Base-by-base conservation (phyloP, 2,329 filamentous ascomycete genomes). In the Graphium sp. region DNA sequence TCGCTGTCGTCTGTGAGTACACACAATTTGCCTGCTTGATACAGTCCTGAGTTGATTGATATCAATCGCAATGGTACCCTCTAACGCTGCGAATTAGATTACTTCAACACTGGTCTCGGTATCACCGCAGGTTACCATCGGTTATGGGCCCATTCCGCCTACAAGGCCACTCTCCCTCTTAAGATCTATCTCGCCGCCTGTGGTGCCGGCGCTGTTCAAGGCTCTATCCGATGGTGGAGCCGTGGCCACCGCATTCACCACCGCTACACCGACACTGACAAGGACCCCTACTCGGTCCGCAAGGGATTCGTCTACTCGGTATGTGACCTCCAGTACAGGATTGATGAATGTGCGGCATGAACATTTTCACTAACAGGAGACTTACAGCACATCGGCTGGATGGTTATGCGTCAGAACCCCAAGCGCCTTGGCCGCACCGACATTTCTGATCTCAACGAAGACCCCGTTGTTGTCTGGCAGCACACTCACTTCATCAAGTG, bases 401-500 rank as follows among this genome's bases (percentile, higher is more conserved):
- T 91, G 80, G 56, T 91, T 45, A 74, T 91, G 66, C 87, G 87
- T 66, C 82, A 91, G 60, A 87, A 91, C 60, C 80, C 81, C 39
- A 87, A 87, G 66, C 68, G 77, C 37, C 81, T 83, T 44, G 83
- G 83, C 45, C 79, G 82, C 36, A 85, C 80, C 52, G 82, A 91
- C 43, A 89, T 91, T 45, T 76, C 77, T 43, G 83, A 91, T 45
- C 60, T 91, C 41, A 89, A 89, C 58, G 79, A 87, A 50, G 81
- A 89, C 46, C 62, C 76, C 28, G 69, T 91, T 34, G 82, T 91
- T 24, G 68, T 85, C 41, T 89, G 76, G 76, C 82, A 91, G 56
- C 82, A 91, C 63, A 73, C 71, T 49, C 67, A 91, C 62, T 91
- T 83, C 58, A 63, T 89, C 52, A 82, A 80, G 64, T 70, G 71